A percentile compares a stretch with the other conserved stretches of the same genome.
Conservation (phyloP, 257 asterid species). For the Thymus quinquecostatus region DNA sequence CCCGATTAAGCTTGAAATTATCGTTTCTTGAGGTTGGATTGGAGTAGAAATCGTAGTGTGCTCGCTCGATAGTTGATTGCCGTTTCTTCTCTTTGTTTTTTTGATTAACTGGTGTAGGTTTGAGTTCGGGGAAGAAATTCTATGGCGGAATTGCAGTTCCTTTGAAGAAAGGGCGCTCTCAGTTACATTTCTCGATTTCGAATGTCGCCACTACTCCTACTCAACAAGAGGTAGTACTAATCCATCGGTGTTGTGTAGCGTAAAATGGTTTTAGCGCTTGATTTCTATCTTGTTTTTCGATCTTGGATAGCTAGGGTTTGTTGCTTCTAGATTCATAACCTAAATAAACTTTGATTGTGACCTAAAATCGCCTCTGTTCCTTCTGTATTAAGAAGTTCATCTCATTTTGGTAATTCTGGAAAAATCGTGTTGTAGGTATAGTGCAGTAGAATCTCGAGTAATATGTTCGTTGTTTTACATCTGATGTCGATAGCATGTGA, state of each 20-base stretch:
- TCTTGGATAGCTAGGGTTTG: not conserved
- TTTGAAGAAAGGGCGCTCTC: conserved; percentile 54
- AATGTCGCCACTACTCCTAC: conserved; percentile 78
- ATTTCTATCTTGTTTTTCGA: not conserved
- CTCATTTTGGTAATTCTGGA: not conserved
- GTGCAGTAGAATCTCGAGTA: not conserved
- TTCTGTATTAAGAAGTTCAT: not conserved
- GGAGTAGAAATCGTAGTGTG: conserved; percentile 7
- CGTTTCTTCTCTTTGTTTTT: not conserved
- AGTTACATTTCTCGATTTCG: conserved; percentile 61
- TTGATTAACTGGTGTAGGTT: conserved; percentile 39
- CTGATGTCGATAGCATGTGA: not conserved
- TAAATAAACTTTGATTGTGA: not conserved
- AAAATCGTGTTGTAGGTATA: not conserved
- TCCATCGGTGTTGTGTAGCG: not conserved
- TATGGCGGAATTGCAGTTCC: conserved; percentile 60
- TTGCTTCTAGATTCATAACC: not conserved
- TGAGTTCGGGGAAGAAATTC: conserved; percentile 56
- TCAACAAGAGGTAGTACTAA: conserved; percentile 47
- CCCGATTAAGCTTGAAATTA: conserved; percentile 4
- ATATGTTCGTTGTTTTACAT: not conserved
- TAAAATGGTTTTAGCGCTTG: not conserved
- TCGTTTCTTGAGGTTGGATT: conserved; percentile 6
- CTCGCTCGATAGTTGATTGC: not conserved
- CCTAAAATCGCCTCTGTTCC: not conserved